These are phyloP conservation scores for Tetracentron sinense DNA, from an alignment of 164 flowering plant species.

Conservation along the genomic window DNA sequence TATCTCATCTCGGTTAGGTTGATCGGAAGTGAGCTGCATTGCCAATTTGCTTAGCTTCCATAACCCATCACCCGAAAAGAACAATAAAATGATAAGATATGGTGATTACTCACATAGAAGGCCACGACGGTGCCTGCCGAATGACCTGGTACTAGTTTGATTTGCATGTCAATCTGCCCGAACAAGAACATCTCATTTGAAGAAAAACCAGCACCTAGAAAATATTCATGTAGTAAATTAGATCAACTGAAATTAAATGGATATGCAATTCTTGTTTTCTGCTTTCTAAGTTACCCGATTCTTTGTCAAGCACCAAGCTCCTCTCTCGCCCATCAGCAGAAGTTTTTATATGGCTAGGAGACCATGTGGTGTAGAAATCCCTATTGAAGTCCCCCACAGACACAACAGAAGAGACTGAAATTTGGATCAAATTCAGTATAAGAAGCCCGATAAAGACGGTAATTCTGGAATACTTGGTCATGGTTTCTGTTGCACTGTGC, in stretches of 20 bases:
- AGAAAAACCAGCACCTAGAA: conserved; percentile 70
- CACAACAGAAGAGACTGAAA: conserved; percentile 51
- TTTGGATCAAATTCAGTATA: conserved; percentile 14
- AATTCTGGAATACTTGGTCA: conserved; percentile 18
- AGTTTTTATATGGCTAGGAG: conserved; percentile 78
- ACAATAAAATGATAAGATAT: not conserved
- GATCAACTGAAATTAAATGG: not conserved
- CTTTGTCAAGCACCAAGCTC: conserved; percentile 63
- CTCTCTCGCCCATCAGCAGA: conserved; percentile 65
- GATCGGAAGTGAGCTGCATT: conserved; percentile 71
- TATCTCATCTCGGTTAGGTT: conserved; percentile 70
- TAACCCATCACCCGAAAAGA: not conserved
- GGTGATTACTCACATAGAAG: conserved; percentile 51
- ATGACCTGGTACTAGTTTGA: conserved; percentile 68
- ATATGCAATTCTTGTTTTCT: not conserved
- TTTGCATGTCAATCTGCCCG: conserved; percentile 83
- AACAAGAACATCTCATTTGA: conserved; percentile 76
- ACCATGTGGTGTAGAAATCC: conserved; percentile 77
- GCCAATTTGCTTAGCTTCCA: not conserved
- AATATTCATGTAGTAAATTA: not conserved
- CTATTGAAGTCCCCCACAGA: conserved; percentile 79
- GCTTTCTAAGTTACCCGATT: conserved; percentile 48
- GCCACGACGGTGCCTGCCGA: conserved; percentile 89
- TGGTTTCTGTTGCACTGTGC: conserved; percentile 15
- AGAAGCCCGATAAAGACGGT: conserved; percentile 26